These are phyloP conservation scores for Marasmius fiardii DNA, from an alignment of 1,284 basidiomycete genomes.

Conservation along the genomic window DNA sequence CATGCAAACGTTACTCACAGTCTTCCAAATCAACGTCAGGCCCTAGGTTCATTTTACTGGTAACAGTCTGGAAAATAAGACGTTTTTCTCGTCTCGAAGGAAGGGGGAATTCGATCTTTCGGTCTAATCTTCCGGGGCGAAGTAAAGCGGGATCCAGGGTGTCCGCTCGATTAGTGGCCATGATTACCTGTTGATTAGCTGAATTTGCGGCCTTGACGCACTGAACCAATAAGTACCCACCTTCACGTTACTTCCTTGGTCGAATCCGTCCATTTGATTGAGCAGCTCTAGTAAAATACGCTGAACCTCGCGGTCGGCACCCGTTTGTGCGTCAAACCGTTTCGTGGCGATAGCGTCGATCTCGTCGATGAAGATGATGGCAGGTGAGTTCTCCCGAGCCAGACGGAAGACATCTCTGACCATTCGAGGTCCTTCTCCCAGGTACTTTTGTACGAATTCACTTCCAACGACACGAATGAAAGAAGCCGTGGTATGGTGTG, in stretches of 20 bases:
- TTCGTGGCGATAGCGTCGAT: slow-evolving; percentile 99
- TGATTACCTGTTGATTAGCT: slow-evolving; percentile 73
- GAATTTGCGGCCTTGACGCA: background rate
- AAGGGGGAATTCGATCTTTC: slow-evolving; percentile 98
- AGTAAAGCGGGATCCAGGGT: slow-evolving; percentile 96
- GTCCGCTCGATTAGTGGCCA: slow-evolving; percentile 97
- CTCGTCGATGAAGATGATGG: slow-evolving; percentile 99
- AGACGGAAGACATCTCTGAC: slow-evolving; percentile 98
- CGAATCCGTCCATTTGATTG: slow-evolving; percentile 99
- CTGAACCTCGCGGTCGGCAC: slow-evolving; percentile 98
- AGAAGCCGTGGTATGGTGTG: slow-evolving; percentile 93
- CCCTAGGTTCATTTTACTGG: slow-evolving; percentile 96
- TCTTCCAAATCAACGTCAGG: slow-evolving; percentile 99
- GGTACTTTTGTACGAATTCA: slow-evolving; percentile 99
- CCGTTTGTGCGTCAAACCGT: slow-evolving; percentile 99
- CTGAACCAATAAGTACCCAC: slow-evolving; percentile 41
- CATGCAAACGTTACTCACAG: slow-evolving; percentile 54
- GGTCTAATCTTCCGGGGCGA: slow-evolving; percentile 95
- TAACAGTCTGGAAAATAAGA: slow-evolving; percentile 98
- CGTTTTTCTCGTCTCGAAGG: slow-evolving; percentile 95
- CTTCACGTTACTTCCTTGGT: slow-evolving; percentile 98
- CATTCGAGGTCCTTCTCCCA: slow-evolving; percentile 99
- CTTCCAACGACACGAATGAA: slow-evolving; percentile 99
- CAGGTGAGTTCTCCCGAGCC: slow-evolving; percentile 94
- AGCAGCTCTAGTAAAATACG: slow-evolving; percentile 97